These are phyloP conservation scores for Cyclocybe cylindracea DNA, from an alignment of 768 basidiomycete species.

Conservation along the genomic window DNA sequence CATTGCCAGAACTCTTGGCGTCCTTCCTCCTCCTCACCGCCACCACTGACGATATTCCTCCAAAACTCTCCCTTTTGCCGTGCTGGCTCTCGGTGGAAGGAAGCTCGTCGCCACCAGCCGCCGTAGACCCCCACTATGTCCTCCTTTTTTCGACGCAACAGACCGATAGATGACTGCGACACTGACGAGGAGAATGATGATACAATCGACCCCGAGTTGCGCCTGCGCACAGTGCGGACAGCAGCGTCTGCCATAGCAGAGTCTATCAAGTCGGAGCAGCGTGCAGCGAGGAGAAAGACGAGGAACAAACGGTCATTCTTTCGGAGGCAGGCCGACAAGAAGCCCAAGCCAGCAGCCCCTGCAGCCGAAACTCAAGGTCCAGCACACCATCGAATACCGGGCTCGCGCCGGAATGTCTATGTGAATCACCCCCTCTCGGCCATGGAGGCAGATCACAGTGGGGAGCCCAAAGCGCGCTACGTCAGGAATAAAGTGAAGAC, in stretches of 20 bases:
- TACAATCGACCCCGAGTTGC: conserved; percentile 79
- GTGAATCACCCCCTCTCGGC: conserved; percentile 72
- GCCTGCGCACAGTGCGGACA: conserved; percentile 89
- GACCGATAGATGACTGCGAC: conserved; percentile 38
- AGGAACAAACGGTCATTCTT: conserved; percentile 61
- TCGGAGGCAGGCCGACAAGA: conserved; percentile 50
- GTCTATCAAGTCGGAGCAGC: conserved; percentile 77
- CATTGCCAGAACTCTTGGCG: too few species aligned
- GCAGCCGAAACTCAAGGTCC: conserved; percentile 24
- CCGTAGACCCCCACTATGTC: conserved; percentile 6
- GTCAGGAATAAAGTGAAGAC: conserved; percentile 93
- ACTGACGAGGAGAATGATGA: conserved; percentile 67
- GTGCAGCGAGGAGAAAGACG: conserved; percentile 59
- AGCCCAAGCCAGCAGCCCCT: conserved; percentile 31
- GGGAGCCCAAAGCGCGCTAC: conserved; percentile 82
- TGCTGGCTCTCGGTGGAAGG: conserved; percentile 22
- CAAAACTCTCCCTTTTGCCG: conserved; percentile 13
- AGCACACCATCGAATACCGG: conserved; percentile 43
- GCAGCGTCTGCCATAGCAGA: conserved; percentile 90
- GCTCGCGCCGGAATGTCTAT: conserved; percentile 72
- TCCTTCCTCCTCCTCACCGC: too few species aligned
- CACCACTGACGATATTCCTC: too few species aligned
- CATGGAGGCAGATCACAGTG: conserved; percentile 63
- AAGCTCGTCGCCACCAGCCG: conserved; percentile 4
- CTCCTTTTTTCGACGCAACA: conserved; percentile 45